Conservation (phyloP, 2,329 filamentous ascomycete genomes). For the Allantophomopsis cytisporea region DNA sequence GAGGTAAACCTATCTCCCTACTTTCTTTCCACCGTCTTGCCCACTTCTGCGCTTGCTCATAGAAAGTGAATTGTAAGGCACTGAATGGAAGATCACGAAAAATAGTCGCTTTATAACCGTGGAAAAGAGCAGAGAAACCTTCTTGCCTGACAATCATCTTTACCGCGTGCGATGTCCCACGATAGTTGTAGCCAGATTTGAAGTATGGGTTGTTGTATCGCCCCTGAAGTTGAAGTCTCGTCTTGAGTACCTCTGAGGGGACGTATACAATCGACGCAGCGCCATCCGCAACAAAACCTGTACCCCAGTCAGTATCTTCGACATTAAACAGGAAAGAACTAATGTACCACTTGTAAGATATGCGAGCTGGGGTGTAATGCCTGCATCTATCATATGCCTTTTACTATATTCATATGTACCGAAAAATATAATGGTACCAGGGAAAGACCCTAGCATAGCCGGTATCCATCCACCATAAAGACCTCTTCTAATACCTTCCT, state of each 20-base stretch:
- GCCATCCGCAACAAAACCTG: constrained; percentile 85
- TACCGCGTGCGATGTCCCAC: constrained; percentile 68
- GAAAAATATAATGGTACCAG: constrained; percentile 90
- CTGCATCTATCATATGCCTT: constrained; percentile 71
- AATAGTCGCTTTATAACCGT: constrained; percentile 94
- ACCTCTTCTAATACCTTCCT: constrained; percentile 77
- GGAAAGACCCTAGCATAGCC: constrained; percentile 82
- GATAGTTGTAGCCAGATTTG: constrained; percentile 91
- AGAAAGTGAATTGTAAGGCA: constrained; percentile 93
- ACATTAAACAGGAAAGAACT: not conserved
- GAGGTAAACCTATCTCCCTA: constrained; percentile 68
- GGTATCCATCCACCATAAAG: constrained; percentile 91
- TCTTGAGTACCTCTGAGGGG: constrained; percentile 94
- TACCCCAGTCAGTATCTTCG: not conserved
- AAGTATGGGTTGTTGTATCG: constrained; percentile 93
- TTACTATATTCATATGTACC: constrained; percentile 96
- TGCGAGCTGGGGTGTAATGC: constrained; percentile 67
- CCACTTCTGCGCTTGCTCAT: constrained; percentile 81
- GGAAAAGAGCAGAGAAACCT: constrained; percentile 76
- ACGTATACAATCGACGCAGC: constrained; percentile 91
- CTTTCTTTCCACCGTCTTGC: constrained; percentile 68
- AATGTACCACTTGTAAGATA: constrained; percentile 70
- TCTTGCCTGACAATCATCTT: constrained; percentile 75
- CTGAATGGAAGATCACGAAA: constrained; percentile 93
- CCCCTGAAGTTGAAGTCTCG: constrained; percentile 88